Evolutionary conservation across 2,329 filamentous ascomycete genomes (phyloP).

Genomic region (Ophiocordyceps australis): DNA sequence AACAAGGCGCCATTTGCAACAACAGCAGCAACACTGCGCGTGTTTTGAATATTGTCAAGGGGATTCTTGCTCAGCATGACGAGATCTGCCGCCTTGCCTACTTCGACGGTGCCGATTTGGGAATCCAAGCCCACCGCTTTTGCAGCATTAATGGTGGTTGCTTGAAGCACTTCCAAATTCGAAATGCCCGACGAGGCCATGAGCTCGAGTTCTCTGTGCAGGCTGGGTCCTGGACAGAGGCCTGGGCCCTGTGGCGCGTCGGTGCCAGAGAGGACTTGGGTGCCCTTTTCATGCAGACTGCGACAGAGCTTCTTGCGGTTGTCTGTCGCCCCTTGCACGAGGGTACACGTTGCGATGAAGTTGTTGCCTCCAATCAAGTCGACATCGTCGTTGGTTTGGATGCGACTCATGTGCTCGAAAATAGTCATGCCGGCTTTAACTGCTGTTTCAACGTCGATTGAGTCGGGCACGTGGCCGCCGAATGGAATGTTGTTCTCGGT

Average conservation of each 20-base stretch:
- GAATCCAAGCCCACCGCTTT: neutral
- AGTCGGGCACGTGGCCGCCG: constrained; percentile 1
- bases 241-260: neutral
- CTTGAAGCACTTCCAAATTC: neutral
- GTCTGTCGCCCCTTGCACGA: too few relatives aligned
- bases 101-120: neutral
- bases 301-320: neutral
- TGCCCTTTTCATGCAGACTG: neutral
- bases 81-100: neutral
- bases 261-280: neutral
- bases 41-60: neutral
- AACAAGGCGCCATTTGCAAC: constrained; percentile 1
- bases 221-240: constrained; percentile 1
- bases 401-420: constrained; percentile 1
- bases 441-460: neutral
- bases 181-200: neutral
- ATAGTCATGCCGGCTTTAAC: neutral
- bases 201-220: constrained; percentile 1
- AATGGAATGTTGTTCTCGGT: neutral
- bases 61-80: neutral
- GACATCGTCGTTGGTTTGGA: too few relatives aligned
- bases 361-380: neutral
- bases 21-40: neutral
- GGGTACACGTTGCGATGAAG: neutral
- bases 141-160: neutral